Percentiles rank a stretch among this genome's conserved stretches.
Conservation (phyloP, 768 basidiomycete genomes). For the Russula sp. region DNA sequence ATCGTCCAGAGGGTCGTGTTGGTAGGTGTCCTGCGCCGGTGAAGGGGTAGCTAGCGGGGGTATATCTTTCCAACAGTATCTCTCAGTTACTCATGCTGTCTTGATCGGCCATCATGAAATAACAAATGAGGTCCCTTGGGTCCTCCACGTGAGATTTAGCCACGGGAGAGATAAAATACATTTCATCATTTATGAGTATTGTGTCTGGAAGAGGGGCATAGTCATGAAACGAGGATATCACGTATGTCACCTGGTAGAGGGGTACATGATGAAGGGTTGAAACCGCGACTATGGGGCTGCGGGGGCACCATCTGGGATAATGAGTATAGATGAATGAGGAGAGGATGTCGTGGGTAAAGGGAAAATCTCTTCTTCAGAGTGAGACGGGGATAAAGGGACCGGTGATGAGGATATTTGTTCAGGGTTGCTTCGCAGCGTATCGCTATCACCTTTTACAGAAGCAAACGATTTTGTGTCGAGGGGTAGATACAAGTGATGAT, state of each 20-base stretch:
- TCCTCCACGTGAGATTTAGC: not conserved
- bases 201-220: not conserved
- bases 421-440: not conserved
- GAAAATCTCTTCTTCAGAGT: not conserved
- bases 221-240: not conserved
- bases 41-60: not conserved
- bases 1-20: not conserved
- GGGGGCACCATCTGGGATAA: not conserved
- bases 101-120: not conserved
- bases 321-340: not conserved
- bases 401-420: slow-evolving; percentile 4
- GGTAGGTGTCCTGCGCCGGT: not conserved
- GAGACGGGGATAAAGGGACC: not conserved
- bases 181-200: not conserved
- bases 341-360: not conserved
- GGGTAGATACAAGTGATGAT: slow-evolving; percentile 1
- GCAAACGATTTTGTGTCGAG: not conserved
- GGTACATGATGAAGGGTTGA: not conserved
- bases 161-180: not conserved
- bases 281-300: not conserved
- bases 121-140: not conserved
- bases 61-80: not conserved
- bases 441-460: not conserved
- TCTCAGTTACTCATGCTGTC: not conserved
- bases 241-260: not conserved